Evolutionary conservation across 192 early-diverging fungal species (phyloP).

Genomic region (Coemansia sp.): DNA sequence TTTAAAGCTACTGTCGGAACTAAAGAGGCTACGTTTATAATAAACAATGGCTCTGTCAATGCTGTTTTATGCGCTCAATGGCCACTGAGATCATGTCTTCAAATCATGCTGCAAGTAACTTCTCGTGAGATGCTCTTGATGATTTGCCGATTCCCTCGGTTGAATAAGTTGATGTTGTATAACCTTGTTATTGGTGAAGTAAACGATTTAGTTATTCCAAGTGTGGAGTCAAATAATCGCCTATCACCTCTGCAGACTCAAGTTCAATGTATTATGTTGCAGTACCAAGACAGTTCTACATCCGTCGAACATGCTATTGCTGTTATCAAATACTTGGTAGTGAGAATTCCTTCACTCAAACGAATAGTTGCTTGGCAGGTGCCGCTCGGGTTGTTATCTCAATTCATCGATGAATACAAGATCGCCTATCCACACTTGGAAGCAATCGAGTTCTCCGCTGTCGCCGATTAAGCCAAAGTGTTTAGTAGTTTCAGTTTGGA

Average conservation of each 20-base stretch:
- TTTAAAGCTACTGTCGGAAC: neutral
- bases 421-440: conserved; percentile 9
- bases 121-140: neutral
- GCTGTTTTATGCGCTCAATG: neutral
- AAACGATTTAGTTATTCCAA: neutral
- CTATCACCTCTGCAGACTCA: neutral
- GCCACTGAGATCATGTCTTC: neutral
- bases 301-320: neutral
- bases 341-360: neutral
- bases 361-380: neutral
- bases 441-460: neutral
- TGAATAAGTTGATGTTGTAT: neutral
- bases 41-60: neutral
- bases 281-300: neutral
- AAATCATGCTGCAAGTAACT: neutral
- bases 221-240: neutral
- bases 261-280: neutral
- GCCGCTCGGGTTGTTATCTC: neutral
- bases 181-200: neutral
- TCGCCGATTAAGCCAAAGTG: neutral
- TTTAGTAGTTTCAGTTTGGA: neutral
- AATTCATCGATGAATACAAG: neutral
- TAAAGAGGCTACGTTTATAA: neutral
- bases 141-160: neutral
- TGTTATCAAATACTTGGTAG: neutral